Percentiles rank a stretch among this genome's conserved stretches.
These are phyloP conservation scores for Pichia paraexigua DNA, from an alignment of 805 yeast genomes.

Conservation along the genomic window DNA sequence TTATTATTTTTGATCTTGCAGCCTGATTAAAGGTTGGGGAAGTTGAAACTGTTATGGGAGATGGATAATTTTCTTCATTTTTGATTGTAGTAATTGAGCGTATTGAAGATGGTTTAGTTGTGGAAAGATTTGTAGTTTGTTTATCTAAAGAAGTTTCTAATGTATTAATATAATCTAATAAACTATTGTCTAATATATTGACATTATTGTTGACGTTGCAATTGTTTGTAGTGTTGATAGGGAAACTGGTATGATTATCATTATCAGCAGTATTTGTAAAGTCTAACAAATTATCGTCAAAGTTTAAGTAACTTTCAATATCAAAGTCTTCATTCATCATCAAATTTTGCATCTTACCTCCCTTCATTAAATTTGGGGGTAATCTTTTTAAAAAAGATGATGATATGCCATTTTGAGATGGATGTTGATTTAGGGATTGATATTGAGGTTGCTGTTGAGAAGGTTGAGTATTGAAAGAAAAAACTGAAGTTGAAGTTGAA, in stretches of 20 bases:
- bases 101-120: neutral
- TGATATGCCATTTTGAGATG: neutral
- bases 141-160: constrained; percentile 27
- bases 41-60: constrained; percentile 10
- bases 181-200: neutral
- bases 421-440: neutral
- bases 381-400: constrained; percentile 4
- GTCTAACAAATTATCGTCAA: constrained; percentile 24
- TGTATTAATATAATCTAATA: constrained; percentile 24
- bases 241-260: neutral
- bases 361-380: constrained; percentile 6
- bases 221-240: too few species aligned
- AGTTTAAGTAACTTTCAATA: constrained; percentile 26
- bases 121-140: constrained; percentile 11
- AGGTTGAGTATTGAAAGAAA: neutral
- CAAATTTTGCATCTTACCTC: constrained; percentile 3
- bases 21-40: constrained; percentile 13
- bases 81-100: neutral
- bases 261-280: constrained; percentile 8
- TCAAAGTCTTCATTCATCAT: constrained; percentile 20
- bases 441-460: neutral
- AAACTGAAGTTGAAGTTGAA: neutral
- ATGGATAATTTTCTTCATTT: constrained; percentile 8
- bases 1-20: constrained; percentile 4
- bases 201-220: neutral